Evolutionary conservation across 331 rosid species (phyloP).

Genomic region (Malus hybrid): DNA sequence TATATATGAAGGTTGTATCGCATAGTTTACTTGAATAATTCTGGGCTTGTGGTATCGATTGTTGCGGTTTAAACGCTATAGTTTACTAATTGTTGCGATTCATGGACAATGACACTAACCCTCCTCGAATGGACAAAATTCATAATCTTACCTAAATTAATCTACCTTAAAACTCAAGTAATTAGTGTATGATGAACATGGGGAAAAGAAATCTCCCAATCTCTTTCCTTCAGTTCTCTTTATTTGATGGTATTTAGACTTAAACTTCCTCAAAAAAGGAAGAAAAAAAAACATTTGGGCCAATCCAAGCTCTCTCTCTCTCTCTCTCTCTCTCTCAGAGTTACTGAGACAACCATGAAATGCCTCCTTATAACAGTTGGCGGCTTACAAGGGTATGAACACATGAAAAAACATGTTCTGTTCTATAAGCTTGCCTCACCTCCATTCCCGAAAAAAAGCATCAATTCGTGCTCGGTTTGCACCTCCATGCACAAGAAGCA

Average conservation of each 20-base stretch:
- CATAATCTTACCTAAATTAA: too few species aligned
- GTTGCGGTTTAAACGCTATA: too few species aligned
- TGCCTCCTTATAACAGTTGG: not conserved
- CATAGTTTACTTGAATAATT: too few species aligned
- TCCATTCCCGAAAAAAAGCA: not conserved
- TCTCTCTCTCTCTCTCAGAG: not conserved
- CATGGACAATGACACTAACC: too few species aligned
- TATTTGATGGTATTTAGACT: not conserved
- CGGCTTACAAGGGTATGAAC: constrained; percentile 1
- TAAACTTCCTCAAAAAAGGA: not conserved
- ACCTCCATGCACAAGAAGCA: constrained; percentile 96
- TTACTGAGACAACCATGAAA: not conserved
- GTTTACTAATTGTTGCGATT: too few species aligned
- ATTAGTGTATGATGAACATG: not conserved
- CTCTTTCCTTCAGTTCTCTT: not conserved
- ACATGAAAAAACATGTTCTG: not conserved
- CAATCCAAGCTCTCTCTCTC: too few species aligned
- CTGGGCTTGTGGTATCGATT: too few species aligned
- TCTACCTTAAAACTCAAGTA: too few species aligned
- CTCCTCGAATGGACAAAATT: too few species aligned
- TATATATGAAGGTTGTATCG: too few species aligned
- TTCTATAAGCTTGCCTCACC: constrained; percentile 1
- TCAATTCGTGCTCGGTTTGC: constrained; percentile 13
- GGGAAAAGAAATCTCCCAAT: not conserved
- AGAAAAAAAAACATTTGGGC: not conserved